phyloP scores from a whole-genome alignment of 495 filamentous ascomycete species.

The Aspergillus funiculosus region DNA sequence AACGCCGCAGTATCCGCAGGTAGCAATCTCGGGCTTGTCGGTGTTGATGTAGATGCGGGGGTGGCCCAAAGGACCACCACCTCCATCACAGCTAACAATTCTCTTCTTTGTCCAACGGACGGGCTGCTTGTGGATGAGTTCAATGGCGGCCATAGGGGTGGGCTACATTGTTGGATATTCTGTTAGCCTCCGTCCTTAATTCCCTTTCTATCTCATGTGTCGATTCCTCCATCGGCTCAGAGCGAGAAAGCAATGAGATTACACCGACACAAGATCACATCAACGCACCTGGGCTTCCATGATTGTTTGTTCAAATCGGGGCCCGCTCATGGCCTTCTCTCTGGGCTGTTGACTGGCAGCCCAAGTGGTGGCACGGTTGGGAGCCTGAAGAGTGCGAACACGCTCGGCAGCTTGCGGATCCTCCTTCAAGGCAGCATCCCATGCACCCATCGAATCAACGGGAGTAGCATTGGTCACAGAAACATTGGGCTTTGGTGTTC shows the following conservation, averaged over 20 bases:
- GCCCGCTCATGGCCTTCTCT: constrained; percentile 78
- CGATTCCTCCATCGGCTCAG: no score
- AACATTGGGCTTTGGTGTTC: constrained; percentile 43
- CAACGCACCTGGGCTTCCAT: constrained; percentile 76
- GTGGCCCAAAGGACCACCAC: constrained; percentile 87
- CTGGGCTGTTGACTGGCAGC: constrained; percentile 75
- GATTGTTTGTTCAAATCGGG: constrained; percentile 93
- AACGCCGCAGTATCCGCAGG: constrained; percentile 89
- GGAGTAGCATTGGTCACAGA: constrained; percentile 58
- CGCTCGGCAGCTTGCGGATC: constrained; percentile 54
- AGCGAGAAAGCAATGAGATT: no score
- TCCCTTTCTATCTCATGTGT: not conserved
- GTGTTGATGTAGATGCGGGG: constrained; percentile 94
- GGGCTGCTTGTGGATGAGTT: constrained; percentile 91
- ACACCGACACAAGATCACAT: no score
- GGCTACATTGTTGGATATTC: constrained; percentile 51
- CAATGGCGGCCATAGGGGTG: constrained; percentile 79
- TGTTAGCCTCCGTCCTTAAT: not conserved
- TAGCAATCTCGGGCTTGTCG: constrained; percentile 89
- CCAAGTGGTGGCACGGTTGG: constrained; percentile 79
- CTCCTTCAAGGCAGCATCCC: constrained; percentile 49
- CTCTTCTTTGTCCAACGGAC: constrained; percentile 83
- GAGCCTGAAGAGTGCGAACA: constrained; percentile 66
- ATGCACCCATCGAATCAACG: constrained; percentile 41
- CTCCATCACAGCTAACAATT: constrained; percentile 84